Conservation (phyloP, 352 stramenopile species). For the Phytophthora niederhauseri region DNA sequence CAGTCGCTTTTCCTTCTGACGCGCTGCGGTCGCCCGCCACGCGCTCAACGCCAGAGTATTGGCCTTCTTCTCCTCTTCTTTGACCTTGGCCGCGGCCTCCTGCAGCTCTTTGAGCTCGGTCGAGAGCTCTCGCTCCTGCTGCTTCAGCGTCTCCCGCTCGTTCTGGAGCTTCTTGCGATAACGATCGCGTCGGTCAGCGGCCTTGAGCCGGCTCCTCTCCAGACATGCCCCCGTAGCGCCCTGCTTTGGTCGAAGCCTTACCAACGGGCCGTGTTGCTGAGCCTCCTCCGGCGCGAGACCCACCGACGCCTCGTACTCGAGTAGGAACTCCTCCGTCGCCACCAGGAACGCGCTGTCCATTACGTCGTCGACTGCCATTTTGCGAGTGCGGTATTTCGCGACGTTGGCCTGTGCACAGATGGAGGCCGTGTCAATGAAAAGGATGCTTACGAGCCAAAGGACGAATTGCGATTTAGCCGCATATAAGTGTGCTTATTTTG, state of each 20-base stretch:
- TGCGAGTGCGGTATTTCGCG: neutral
- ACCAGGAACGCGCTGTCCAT: constrained; percentile 13
- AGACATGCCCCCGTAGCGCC: neutral
- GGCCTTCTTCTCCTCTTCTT: constrained; percentile 12
- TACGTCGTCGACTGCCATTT: constrained; percentile 9
- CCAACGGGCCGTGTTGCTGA: neutral
- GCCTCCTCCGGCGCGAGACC: neutral
- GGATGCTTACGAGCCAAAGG: too few species aligned
- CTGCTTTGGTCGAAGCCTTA: neutral
- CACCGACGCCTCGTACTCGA: constrained; percentile 6
- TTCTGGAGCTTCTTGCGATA: constrained; percentile 22
- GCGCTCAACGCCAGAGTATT: constrained; percentile 14
- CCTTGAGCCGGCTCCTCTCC: constrained; percentile 7
- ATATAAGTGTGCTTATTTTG: too few species aligned
- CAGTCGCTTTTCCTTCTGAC: too few species aligned
- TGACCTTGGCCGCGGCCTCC: neutral
- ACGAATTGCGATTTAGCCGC: too few species aligned
- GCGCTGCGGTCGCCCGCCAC: constrained; percentile 18
- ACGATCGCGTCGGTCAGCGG: constrained; percentile 12
- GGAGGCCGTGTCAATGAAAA: too few species aligned
- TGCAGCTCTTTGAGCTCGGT: neutral
- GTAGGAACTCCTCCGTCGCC: constrained; percentile 13
- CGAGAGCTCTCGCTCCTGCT: constrained; percentile 22
- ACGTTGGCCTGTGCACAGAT: too few species aligned
- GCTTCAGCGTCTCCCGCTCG: constrained; percentile 21